Conservation (phyloP, 164 flowering plant genomes). For the Tinospora cordifolia region DNA sequence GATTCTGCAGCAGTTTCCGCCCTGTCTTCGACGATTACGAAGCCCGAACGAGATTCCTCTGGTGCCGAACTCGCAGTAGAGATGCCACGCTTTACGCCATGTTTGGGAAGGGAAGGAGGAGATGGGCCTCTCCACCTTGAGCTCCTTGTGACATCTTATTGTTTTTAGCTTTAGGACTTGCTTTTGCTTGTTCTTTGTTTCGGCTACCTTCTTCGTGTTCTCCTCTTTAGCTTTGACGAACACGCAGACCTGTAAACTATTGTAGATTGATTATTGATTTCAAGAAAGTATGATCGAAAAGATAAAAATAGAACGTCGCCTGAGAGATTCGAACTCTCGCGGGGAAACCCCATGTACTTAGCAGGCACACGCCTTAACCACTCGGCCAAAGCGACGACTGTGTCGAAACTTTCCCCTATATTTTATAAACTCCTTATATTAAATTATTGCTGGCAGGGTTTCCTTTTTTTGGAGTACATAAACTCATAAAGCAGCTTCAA, state of each 20-base stretch:
- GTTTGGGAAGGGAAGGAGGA: constrained; percentile 26
- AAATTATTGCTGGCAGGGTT: too few species aligned
- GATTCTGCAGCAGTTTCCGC: not conserved
- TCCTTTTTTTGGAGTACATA: too few species aligned
- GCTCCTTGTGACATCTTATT: constrained; percentile 63
- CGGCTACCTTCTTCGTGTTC: constrained; percentile 12
- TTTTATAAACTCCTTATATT: too few species aligned
- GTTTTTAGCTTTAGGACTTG: constrained; percentile 43
- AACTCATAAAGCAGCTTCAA: too few species aligned
- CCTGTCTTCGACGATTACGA: not conserved
- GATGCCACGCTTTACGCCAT: constrained; percentile 65
- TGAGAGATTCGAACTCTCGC: constrained; percentile 61
- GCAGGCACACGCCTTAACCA: constrained; percentile 99
- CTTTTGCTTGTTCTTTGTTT: constrained; percentile 15
- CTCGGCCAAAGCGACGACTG: constrained; percentile 81
- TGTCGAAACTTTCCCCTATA: too few species aligned
- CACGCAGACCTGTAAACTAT: constrained; percentile 49
- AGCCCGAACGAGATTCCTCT: constrained; percentile 35
- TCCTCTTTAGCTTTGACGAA: constrained; percentile 32
- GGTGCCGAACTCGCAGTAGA: constrained; percentile 81
- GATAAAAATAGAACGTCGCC: constrained; percentile 24
- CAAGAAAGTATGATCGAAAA: not conserved
- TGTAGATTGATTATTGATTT: not conserved
- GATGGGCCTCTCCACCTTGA: constrained; percentile 47
- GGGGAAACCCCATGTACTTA: constrained; percentile 70